Base-by-base conservation (phyloP, 805 yeast species). In the Candida parachauliodes region DNA sequence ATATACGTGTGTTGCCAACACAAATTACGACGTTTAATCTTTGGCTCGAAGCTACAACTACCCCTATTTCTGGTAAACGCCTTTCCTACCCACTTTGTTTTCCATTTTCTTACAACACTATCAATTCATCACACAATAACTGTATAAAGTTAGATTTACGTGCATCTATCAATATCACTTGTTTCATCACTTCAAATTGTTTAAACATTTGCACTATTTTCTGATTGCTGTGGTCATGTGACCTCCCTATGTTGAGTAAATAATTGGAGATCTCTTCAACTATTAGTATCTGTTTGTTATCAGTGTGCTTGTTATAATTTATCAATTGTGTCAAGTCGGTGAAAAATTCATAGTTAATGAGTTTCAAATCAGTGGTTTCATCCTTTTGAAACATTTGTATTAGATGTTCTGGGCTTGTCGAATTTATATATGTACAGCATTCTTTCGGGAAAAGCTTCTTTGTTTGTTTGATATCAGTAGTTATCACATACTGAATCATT, bases 251-350 rank as follows among this genome's bases (percentile, higher is more conserved):
- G n/a, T n/a, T n/a, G 9, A 28, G 18, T 12, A 43, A 8, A 21
- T 40, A 45, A 17, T 30, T 24, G 30, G 24, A 30, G 5, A 47
- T 20, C 8, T 41, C 37, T 38, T 47, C 51, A 14, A 46, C 30
- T 38, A 45, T 46, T 11, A 44, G 22, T 19, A 20, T 24, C 6
- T 20, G n/a, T 8, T 14, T 16, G n/a, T 37, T 17, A 3, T 30
- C n/a, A n/a, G 24, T 15, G 10, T 34, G n/a, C n/a, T n/a, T n/a
- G 31, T 8, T 15, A 14, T 15, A 39, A 15, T 3, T 35, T 14
- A 9, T 34, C 16, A 47, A 24, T 15, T 45, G 43, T 7, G 30
- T 21, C 17, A 47, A 19, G 17, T 32, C 34, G 4, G 33, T 26
- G 8, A 44, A 28, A 23, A 40, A 28, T 26, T 39, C 41, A 34